phyloP scores from a whole-genome alignment of 169 alveolate genomes.

The Cytauxzoon felis region DNA sequence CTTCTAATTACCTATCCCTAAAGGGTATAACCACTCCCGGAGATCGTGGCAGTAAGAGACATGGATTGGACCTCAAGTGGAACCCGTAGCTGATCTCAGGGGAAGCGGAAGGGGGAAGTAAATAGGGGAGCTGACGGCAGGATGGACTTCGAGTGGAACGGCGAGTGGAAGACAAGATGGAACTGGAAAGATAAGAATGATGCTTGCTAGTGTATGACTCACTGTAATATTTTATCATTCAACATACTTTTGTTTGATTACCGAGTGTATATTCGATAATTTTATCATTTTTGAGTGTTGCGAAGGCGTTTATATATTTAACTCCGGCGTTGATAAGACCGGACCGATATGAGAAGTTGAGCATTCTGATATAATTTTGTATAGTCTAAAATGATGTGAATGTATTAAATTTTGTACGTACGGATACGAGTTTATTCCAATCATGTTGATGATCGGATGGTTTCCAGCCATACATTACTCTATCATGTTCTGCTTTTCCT shows the following conservation, averaged over 20 bases:
- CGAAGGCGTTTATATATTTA: slow-evolving; percentile 86
- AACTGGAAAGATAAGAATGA: no score
- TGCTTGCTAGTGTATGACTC: no score
- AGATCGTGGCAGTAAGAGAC: no score
- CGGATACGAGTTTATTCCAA: slow-evolving; percentile 81
- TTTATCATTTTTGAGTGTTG: slow-evolving; percentile 37
- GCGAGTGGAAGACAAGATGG: no score
- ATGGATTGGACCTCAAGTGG: no score
- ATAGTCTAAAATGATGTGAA: slow-evolving; percentile 52
- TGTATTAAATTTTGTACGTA: neutral
- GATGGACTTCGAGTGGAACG: no score
- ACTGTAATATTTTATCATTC: neutral
- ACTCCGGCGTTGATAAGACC: slow-evolving; percentile 81
- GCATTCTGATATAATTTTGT: slow-evolving; percentile 85
- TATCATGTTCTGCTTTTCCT: slow-evolving; percentile 66
- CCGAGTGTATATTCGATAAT: slow-evolving; percentile 19
- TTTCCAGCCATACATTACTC: slow-evolving; percentile 25
- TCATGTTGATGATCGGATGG: slow-evolving; percentile 14
- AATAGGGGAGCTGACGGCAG: no score
- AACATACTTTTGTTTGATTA: slow-evolving; percentile 7
- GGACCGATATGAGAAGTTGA: slow-evolving; percentile 89
- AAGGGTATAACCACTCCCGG: no score
- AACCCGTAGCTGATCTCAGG: no score
- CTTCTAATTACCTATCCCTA: neutral
- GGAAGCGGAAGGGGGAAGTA: no score